Percentiles rank a stretch among this genome's conserved stretches.
Conservation (phyloP, 306 rosid genomes). For the Vicia sativa region DNA sequence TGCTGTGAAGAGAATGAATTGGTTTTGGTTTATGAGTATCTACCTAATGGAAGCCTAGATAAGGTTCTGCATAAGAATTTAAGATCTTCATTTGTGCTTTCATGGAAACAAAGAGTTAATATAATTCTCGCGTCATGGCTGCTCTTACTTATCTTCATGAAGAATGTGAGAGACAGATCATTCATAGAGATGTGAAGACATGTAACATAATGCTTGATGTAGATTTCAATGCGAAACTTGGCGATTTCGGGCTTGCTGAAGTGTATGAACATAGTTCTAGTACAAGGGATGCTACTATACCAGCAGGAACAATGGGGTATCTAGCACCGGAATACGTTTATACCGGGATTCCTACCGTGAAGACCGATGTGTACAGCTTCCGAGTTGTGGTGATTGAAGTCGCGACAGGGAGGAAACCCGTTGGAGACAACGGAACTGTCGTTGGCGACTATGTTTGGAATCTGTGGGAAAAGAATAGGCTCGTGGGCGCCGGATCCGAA, state of each 20-base stretch:
- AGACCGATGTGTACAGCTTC: conserved; percentile 81
- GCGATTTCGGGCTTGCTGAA: conserved; percentile 87
- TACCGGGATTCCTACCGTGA: conserved; percentile 73
- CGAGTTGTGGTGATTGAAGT: conserved; percentile 84
- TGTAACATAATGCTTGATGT: conserved; percentile 66
- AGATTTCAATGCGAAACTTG: conserved; percentile 78
- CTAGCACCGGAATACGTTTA: conserved; percentile 87
- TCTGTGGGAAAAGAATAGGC: conserved; percentile 61
- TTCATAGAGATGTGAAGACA: too few species aligned
- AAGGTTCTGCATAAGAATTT: conserved; percentile 57
- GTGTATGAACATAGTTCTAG: conserved; percentile 64
- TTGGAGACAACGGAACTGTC: conserved; percentile 65
- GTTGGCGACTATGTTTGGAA: conserved; percentile 67
- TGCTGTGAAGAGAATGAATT: conserved; percentile 79
- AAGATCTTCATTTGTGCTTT: conserved; percentile 47
- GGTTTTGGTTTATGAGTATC: conserved; percentile 73
- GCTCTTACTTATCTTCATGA: conserved; percentile 82
- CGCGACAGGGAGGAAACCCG: conserved; percentile 65
- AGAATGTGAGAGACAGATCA: conserved; percentile 75
- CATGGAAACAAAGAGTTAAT: conserved; percentile 69
- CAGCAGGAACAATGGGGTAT: conserved; percentile 90
- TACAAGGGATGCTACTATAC: conserved; percentile 67
- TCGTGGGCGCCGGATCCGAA: conserved; percentile 69
- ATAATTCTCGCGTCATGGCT: conserved; percentile 69
- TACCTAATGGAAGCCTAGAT: conserved; percentile 76